Base-by-base conservation (phyloP, 768 basidiomycete genomes). In the Hypholoma sublateritium region DNA sequence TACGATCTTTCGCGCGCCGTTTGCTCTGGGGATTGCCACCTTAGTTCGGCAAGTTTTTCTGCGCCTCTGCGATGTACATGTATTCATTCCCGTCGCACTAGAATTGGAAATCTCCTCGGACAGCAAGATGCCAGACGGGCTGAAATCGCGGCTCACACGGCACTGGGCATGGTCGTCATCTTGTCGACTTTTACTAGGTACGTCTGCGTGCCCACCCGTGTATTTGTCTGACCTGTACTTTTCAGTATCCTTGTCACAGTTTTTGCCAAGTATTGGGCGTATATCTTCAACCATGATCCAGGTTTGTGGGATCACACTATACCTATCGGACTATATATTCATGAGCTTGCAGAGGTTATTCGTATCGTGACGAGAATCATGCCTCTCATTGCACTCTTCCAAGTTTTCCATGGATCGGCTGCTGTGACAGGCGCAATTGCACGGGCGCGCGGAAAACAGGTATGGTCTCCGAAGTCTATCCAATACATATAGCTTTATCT, bases 91-190 rank as follows among this genome's bases (percentile, higher is more conserved):
- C 17, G 35, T 19, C 5, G 42, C 36, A 7, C 48, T 55, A 91
- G 91, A 4, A 86, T 94, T 24, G 93, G 93, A 8, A 96, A 96
- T 65, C 76, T 95, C 2, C 78, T 96, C 1, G 93, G 95, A 4
- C 88, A 93, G 61, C 77, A 81, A 28, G 85, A 91, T 32, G 83
- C 86, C 0, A 76, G 77, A 57, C 85, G 90, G 49, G 93, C 95
- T 0, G 79, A 77, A 7, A 74, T 89, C 25, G 82, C 89, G 0
- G 81, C 88, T 5, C 76, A 76, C 46, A 78, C 85, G 0, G 71
- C 89, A 0, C 68, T 97, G 34, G 57, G 85, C n/a, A 76, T 94
- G 72, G 83, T 85, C 0, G 61, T 91, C 11, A 70, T 70, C 6
- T 72, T 91, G n/a, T 83, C 87, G 14, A 70, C 74, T 16, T 59